Base-by-base conservation (phyloP, 257 asterid genomes). In the Solanum commersonii region DNA sequence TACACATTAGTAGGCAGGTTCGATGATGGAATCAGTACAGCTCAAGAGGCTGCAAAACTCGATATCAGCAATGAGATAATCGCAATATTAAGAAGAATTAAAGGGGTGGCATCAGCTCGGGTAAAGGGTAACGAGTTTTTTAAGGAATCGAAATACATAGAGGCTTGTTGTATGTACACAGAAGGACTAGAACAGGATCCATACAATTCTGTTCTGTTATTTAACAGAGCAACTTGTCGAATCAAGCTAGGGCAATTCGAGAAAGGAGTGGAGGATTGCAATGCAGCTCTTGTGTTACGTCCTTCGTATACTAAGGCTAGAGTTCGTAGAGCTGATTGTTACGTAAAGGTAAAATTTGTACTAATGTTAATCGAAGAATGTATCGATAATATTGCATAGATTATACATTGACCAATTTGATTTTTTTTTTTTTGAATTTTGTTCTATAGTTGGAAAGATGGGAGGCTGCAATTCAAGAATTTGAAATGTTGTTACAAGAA, bases 211-310 rank as follows among this genome's bases (percentile, higher is more conserved):
- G 72, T 93, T 65, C 87, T 95, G 83, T 88, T 93, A 63, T 93
- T 94, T 90, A 94, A 95, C 87, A 81, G 98, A 88, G 96, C 94
- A 65, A 93, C 96, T 78, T 92, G 96, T 35, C 84, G 94, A 65
- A 90, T 88, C 25, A 94, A 93, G 67, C 83, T 93, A 33, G 92
- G 95, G 4, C 92, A 90, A 40, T 92, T 83, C 33, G 98, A 94
- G 90, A 93, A 94, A 88, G 94, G 95, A 23, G 88, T 91, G 4
- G 98, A 95, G 83, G 98, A 94, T 90, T 95, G 96, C 90, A 89
- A 88, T 2, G 72, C 85, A 22, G 96, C 98, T 42, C 94, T 95
- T 35, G 65, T 52, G 22, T 71, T 91, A 3, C 93, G 91, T 31
- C 95, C 96, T 81, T 91, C 94, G 10, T 95, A 95, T 88, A 84